These are phyloP conservation scores for Cystofilobasidium macerans DNA, from an alignment of 768 basidiomycete genomes.

Conservation along the genomic window DNA sequence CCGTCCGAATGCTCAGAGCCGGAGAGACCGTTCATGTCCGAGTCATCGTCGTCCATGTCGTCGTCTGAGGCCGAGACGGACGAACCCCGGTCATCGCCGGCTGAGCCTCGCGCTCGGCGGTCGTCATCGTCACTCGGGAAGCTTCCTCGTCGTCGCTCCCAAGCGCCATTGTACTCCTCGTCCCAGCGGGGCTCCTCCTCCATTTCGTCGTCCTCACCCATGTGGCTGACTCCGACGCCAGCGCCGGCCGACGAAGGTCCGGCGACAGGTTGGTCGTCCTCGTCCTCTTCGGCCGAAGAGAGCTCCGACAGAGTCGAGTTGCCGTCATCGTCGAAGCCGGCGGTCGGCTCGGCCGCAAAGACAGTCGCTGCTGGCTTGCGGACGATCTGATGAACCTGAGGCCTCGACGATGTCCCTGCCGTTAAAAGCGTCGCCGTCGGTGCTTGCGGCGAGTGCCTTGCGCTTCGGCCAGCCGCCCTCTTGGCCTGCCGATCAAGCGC, in stretches of 20 bases:
- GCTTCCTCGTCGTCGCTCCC: not conserved
- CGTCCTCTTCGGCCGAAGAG: not conserved
- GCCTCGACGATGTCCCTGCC: slow-evolving; percentile 20
- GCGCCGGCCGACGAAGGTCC: not conserved
- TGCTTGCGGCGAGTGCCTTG: too few species aligned
- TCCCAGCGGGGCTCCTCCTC: not conserved
- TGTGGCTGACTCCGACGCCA: not conserved
- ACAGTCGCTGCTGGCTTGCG: not conserved
- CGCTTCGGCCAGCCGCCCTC: too few species aligned
- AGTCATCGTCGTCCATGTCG: not conserved
- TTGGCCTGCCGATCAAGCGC: too few species aligned
- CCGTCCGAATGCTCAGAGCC: not conserved
- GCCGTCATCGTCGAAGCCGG: slow-evolving; percentile 7
- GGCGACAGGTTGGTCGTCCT: too few species aligned
- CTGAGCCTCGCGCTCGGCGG: too few species aligned
- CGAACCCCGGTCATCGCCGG: not conserved
- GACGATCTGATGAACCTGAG: slow-evolving; percentile 18
- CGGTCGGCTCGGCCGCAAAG: not conserved
- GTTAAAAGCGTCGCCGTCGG: slow-evolving; percentile 16
- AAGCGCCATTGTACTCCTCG: slow-evolving; percentile 3
- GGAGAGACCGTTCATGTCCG: not conserved
- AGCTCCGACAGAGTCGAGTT: slow-evolving; percentile 6
- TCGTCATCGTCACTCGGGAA: slow-evolving; percentile 1
- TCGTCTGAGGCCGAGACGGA: not conserved
- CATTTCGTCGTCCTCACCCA: not conserved